Evolutionary conservation across 495 filamentous ascomycete genomes (phyloP).

Genomic region (Daldinia childiae): DNA sequence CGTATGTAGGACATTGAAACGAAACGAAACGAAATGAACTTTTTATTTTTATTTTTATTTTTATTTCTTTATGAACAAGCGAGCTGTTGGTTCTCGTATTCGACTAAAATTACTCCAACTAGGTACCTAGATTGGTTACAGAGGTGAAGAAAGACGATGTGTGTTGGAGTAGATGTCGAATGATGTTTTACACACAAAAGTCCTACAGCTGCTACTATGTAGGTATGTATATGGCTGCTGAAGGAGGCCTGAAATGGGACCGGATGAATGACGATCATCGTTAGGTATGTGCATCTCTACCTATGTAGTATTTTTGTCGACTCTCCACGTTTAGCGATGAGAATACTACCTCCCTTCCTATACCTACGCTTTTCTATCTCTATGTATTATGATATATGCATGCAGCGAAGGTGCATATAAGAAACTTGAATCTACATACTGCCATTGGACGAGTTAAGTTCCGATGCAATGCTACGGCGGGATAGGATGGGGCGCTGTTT

Average conservation of each 20-base stretch:
- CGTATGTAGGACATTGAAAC: background rate
- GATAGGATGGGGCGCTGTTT: background rate
- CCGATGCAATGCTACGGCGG: slow-evolving; percentile 1
- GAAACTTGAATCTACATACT: background rate
- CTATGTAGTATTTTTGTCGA: background rate
- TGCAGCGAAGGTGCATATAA: background rate
- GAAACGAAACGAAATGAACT: background rate
- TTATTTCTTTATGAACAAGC: background rate
- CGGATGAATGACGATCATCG: background rate
- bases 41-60: too few relatives aligned
- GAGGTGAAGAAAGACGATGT: background rate
- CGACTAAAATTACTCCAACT: background rate
- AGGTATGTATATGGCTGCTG: background rate
- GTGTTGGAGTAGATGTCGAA: background rate
- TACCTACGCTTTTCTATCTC: background rate
- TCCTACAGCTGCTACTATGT: background rate
- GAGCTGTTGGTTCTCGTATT: background rate
- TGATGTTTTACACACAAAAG: background rate
- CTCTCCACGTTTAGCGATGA: slow-evolving; percentile 1
- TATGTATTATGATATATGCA: background rate
- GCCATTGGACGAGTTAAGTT: background rate
- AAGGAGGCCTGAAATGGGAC: background rate
- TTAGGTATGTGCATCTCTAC: too few relatives aligned
- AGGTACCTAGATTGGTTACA: background rate
- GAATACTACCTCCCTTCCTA: background rate